Evolutionary conservation across 768 basidiomycete species (phyloP), one percentile per base, ranked within the genome.

Genomic region (Kwoniella bestiolae): DNA sequence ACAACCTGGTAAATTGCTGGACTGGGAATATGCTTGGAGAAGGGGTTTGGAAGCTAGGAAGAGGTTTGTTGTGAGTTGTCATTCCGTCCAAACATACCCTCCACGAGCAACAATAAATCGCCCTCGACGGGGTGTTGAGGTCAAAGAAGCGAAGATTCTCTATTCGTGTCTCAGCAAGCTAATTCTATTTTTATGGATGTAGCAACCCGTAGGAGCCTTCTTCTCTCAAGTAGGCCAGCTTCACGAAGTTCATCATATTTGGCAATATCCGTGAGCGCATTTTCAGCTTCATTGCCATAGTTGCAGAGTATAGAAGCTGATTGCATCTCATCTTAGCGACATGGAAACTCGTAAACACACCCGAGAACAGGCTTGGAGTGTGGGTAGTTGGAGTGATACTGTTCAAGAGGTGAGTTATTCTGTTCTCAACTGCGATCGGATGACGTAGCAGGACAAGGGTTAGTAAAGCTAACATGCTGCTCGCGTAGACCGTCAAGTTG

Each of bases 21-120:
- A 98, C 75, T 98, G 96, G 96, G 96, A 98, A 78, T 85, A 87
- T 60, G 86, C 92, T 66, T 98, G 96, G 95, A 87, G 94, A 67
- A 86, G 85, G 78, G 96, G 96, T 9, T 91, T 99, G 52, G 95
- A 98, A 77, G 96, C 96, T 11, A 88, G 96, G 56, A 86, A 89
- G 67, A 88, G 90, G 79, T 90, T 90, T 75, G 89, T 95, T 3
- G 81, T 60, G 86, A 87, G 63, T 94, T 41, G 0, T 14, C 6
- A 91, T 44, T 21, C 31, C n/a, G 47, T 86, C 91, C 12, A n/a
- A n/a, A n/a, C n/a, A n/a, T n/a, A n/a, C n/a, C n/a, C n/a, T n/a
- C n/a, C n/a, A n/a, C n/a, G n/a, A n/a, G n/a, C n/a, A n/a, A n/a
- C n/a, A n/a, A n/a, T n/a, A n/a, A n/a, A n/a, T n/a, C n/a, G n/a